A percentile compares a stretch with the other conserved stretches of the same genome.
These are phyloP conservation scores for Mortierella sp. DNA, from an alignment of 371 early-diverging fungal genomes.

Conservation along the genomic window DNA sequence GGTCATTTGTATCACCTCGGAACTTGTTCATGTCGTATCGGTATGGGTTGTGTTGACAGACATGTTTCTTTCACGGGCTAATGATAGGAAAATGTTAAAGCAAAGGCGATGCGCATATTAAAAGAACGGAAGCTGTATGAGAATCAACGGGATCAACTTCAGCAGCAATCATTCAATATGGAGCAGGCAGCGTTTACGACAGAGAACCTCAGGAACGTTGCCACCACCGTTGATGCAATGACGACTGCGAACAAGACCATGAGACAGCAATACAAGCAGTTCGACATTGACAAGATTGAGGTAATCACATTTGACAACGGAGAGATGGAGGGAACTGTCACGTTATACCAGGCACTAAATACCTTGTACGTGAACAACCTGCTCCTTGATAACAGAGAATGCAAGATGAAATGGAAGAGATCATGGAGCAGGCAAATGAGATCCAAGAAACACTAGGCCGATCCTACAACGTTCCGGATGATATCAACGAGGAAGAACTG, in stretches of 20 bases:
- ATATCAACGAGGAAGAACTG: constrained; percentile 94
- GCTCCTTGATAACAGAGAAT: constrained; percentile 66
- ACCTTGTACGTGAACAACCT: not conserved
- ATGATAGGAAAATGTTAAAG: constrained; percentile 85
- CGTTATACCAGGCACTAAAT: no score
- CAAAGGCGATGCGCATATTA: constrained; percentile 88
- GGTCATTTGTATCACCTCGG: no score
- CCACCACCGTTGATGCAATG: constrained; percentile 96
- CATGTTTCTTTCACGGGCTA: not conserved
- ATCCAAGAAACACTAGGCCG: constrained; percentile 93
- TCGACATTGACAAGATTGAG: constrained; percentile 93
- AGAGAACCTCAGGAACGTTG: constrained; percentile 93
- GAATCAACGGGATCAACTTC: constrained; percentile 89
- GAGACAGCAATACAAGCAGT: constrained; percentile 93
- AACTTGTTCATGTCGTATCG: not conserved
- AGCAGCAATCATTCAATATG: constrained; percentile 97
- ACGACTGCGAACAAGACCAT: constrained; percentile 90
- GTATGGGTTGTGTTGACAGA: no score
- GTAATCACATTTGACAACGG: constrained; percentile 54
- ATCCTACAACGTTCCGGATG: constrained; percentile 93
- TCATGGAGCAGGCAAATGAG: constrained; percentile 95
- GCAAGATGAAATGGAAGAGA: constrained; percentile 97
- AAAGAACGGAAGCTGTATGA: constrained; percentile 96
- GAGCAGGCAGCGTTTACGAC: constrained; percentile 95
- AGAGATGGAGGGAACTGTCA: no score